Conservation (phyloP, 331 rosid genomes). For the Spiraea crenata region DNA sequence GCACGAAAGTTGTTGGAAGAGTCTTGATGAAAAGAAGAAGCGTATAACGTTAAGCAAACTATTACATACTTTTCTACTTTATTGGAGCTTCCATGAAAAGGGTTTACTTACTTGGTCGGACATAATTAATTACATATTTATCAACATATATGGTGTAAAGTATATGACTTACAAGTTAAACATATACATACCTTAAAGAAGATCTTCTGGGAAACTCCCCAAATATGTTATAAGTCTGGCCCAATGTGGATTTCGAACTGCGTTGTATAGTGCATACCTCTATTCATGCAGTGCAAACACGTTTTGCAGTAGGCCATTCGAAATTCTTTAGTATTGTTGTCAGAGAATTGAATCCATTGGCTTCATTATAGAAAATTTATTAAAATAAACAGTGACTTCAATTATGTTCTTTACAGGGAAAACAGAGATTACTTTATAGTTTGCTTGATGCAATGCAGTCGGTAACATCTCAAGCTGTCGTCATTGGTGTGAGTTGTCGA, state of each 20-base stretch:
- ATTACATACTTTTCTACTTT: background rate
- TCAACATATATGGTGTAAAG: background rate
- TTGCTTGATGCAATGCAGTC: constrained; percentile 95
- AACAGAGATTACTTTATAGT: constrained; percentile 82
- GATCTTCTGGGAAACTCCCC: background rate
- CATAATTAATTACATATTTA: background rate
- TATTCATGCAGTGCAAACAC: background rate
- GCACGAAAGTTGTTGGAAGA: background rate
- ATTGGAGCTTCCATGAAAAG: background rate
- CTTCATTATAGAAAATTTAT: background rate
- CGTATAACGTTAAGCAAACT: background rate
- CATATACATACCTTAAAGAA: background rate
- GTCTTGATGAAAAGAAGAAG: background rate
- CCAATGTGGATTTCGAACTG: background rate
- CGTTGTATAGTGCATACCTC: background rate
- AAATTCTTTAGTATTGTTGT: background rate
- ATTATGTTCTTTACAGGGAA: constrained; percentile 55
- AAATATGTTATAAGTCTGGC: background rate
- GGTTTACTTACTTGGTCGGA: background rate
- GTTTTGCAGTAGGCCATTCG: background rate
- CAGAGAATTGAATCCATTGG: background rate
- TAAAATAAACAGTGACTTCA: background rate
- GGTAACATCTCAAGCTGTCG: constrained; percentile 85
- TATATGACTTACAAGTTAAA: constrained; percentile 4
- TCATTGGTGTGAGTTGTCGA: constrained; percentile 81